Conservation (phyloP, 371 early-diverging fungal species). For the Mortierella sp. region DNA sequence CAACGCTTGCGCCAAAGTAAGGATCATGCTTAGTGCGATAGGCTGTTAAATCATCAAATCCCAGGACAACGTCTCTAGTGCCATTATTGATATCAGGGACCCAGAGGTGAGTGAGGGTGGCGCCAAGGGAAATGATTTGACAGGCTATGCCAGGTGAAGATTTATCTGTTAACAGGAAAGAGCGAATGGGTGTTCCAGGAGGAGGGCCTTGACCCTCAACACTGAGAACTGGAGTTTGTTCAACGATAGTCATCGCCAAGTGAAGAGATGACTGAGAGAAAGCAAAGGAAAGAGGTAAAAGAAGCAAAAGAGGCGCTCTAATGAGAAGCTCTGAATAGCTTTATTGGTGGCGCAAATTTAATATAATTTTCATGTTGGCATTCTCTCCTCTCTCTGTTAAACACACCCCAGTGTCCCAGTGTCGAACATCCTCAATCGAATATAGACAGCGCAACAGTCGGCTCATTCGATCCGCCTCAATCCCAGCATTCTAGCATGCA, state of each 20-base stretch:
- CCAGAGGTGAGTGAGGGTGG: conserved; percentile 60
- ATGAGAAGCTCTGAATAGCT: too few relatives aligned
- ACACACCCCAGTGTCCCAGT: not conserved
- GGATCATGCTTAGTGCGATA: conserved; percentile 55
- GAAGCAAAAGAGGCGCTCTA: not conserved
- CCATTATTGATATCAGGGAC: conserved; percentile 44
- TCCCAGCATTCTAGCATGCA: conserved; percentile 13
- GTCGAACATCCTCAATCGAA: not conserved
- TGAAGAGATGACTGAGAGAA: not conserved
- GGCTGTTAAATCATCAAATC: conserved; percentile 61
- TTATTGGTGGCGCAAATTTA: too few relatives aligned
- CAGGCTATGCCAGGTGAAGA: conserved; percentile 51
- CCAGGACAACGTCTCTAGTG: conserved; percentile 61
- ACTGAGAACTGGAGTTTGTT: conserved; percentile 23
- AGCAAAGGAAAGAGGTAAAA: not conserved
- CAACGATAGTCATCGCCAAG: conserved; percentile 27
- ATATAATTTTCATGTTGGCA: not conserved
- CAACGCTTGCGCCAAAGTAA: conserved; percentile 65
- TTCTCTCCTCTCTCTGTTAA: not conserved
- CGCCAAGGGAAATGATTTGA: conserved; percentile 57
- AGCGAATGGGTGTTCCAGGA: conserved; percentile 37
- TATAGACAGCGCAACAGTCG: not conserved
- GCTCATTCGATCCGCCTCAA: conserved; percentile 2
- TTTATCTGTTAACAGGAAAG: conserved; percentile 39
- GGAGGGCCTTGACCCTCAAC: conserved; percentile 37